phyloP scores from a whole-genome alignment of 2,329 filamentous ascomycete species.

The Penicillium digitatum region DNA sequence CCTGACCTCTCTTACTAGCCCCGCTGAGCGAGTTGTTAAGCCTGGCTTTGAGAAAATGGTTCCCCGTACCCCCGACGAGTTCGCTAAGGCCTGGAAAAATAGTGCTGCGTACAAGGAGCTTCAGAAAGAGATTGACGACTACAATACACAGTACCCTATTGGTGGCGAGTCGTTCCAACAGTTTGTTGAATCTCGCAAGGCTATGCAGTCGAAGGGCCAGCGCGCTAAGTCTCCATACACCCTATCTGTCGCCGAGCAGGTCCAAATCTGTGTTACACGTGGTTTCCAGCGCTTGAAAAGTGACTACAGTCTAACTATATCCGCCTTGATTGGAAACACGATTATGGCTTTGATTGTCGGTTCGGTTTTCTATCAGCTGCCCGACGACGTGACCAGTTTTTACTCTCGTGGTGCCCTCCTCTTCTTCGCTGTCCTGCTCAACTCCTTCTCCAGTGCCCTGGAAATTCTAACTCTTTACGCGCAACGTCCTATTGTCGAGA shows the following conservation, averaged over 20 bases:
- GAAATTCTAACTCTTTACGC: conserved; percentile 46
- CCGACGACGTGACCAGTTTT: conserved; percentile 64
- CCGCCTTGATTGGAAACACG: conserved; percentile 64
- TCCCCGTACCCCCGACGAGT: conserved; percentile 67
- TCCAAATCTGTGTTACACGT: conserved; percentile 74
- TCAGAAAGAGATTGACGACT: conserved; percentile 44
- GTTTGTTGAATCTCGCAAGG: conserved; percentile 42
- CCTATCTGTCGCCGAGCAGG: conserved; percentile 69
- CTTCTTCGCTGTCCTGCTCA: conserved; percentile 84
- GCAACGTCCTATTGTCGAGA: conserved; percentile 22
- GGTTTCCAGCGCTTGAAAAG: conserved; percentile 72
- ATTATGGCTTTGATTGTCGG: conserved; percentile 73
- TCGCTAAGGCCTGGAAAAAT: conserved; percentile 55
- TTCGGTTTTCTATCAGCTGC: conserved; percentile 75
- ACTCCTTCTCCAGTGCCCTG: conserved; percentile 74
- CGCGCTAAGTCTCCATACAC: conserved; percentile 76
- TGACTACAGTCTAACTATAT: conserved; percentile 70
- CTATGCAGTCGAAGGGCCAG: conserved; percentile 44
- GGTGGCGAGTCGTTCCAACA: conserved; percentile 40
- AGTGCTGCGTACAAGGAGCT: conserved; percentile 47
- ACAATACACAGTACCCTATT: conserved; percentile 42
- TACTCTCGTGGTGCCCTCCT: conserved; percentile 73
- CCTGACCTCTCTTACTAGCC: conserved; percentile 66
- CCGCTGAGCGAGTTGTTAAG: conserved; percentile 55
- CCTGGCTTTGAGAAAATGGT: conserved; percentile 60